Percentiles rank a stretch among this genome's conserved stretches.
Conservation (phyloP, 768 basidiomycete species). For the Trametes cingulata region DNA sequence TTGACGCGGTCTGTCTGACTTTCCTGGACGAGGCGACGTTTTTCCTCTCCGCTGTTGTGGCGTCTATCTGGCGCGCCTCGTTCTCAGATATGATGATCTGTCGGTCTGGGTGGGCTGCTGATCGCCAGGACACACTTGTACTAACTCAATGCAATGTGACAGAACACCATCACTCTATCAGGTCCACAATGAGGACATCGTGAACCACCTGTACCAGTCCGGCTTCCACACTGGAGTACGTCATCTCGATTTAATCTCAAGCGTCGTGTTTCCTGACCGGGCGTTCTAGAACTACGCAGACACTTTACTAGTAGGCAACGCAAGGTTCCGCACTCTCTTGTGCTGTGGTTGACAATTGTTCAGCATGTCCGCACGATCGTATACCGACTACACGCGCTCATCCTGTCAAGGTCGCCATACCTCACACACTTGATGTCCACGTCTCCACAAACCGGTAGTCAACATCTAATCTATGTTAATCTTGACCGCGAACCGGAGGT, state of each 20-base stretch:
- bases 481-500: slow-evolving; percentile 81
- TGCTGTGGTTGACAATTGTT: slow-evolving; percentile 5
- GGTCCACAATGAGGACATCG: slow-evolving; percentile 73
- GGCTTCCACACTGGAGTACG: slow-evolving; percentile 84
- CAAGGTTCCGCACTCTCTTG: background rate
- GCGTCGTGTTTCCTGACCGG: background rate
- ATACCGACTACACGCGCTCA: slow-evolving; percentile 81
- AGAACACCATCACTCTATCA: slow-evolving; percentile 45
- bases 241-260: too few relatives aligned
- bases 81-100: background rate
- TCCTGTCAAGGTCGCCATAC: slow-evolving; percentile 85
- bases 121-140: background rate
- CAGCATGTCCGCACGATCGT: slow-evolving; percentile 75
- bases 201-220: slow-evolving; percentile 75
- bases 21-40: background rate
- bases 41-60: slow-evolving; percentile 1
- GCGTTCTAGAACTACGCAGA: slow-evolving; percentile 74
- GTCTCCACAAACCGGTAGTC: slow-evolving; percentile 63
- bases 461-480: slow-evolving; percentile 71
- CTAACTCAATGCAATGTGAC: background rate
- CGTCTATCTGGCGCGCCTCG: slow-evolving; percentile 9
- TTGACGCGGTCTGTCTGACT: background rate
- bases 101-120: background rate
- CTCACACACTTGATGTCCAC: slow-evolving; percentile 88
- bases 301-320: slow-evolving; percentile 60